Percentiles rank a stretch among this genome's conserved stretches.
Conservation (phyloP, 768 basidiomycete species). For the Neoboletus brunneissimus region DNA sequence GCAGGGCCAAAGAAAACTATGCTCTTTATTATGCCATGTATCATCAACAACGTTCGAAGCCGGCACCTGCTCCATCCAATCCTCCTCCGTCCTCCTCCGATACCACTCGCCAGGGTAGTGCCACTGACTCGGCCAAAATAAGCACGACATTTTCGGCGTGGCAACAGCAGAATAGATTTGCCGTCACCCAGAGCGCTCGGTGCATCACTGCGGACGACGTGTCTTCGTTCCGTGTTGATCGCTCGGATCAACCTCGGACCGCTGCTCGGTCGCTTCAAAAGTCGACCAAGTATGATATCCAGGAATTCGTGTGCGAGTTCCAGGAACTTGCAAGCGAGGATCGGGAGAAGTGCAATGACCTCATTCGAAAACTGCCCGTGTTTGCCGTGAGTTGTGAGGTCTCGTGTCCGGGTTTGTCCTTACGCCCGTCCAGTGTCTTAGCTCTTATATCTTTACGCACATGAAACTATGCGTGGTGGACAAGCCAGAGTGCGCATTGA, state of each 20-base stretch:
- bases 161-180: constrained; percentile 11
- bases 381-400: constrained; percentile 17
- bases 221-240: constrained; percentile 22
- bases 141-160: constrained; percentile 23
- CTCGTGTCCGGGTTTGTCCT: background rate
- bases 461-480: constrained; percentile 22
- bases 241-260: constrained; percentile 23
- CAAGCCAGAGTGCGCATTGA: constrained; percentile 11
- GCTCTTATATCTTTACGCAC: constrained; percentile 26
- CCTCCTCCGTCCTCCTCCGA: background rate
- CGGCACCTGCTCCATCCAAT: background rate
- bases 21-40: background rate
- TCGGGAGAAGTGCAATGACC: constrained; percentile 17
- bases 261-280: constrained; percentile 20
- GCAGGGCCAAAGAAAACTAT: constrained; percentile 4
- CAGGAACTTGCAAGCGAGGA: constrained; percentile 9
- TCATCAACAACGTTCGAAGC: background rate
- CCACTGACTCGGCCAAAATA: background rate
- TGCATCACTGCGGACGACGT: constrained; percentile 26
- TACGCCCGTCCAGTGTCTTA: constrained; percentile 14
- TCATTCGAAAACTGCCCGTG: constrained; percentile 17
- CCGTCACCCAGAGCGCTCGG: constrained; percentile 2
- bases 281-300: constrained; percentile 21
- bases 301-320: constrained; percentile 18
- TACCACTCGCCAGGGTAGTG: background rate